Evolutionary conservation across 768 basidiomycete genomes (phyloP), one percentile per base, ranked within the genome.

Genomic region (Mycena polygramma): DNA sequence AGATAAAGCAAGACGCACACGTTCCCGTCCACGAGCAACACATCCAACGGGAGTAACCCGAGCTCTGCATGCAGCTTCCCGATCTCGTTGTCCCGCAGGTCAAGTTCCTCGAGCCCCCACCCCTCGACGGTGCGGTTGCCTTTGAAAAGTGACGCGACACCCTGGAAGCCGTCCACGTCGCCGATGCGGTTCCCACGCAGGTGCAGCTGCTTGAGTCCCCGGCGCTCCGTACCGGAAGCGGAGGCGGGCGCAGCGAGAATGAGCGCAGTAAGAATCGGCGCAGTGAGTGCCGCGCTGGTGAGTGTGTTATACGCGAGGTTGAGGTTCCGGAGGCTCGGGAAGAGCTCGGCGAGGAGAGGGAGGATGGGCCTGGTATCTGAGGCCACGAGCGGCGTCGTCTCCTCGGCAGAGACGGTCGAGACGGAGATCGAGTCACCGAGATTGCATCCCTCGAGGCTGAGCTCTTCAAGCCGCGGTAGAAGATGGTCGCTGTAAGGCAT

Each of bases 21-120:
- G 30, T 96, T 96, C 20, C 94, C 94, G 75, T 95, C 94, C 43
- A 96, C 94, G 73, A 94, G 79, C 68, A 96, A 89, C 10, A 94
- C 90, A 59, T 95, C 94, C 74, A 95, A 78, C 19, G 94, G 91
- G 61, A 95, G 77, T 67, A 94, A 77, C 35, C 94, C 94, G 55
- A 95, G 79, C 76, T 91, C 90, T 9, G 92, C 81, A 0, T 89
- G 90, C 39, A 95, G 78, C 79, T 87, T 90, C 8, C 85, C 85
- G 64, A 96, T 88, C 75, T 93, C 92, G 72, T 95, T 95, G 75
- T 96, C 93, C 72, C 94, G 81, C 75, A 96, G 71, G 80, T 96
- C 94, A 36, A 96, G 79, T 76, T 95, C 94, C 75, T 95, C 94
- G 51, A 95, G 82, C 75, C 88, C 91, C 93, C 93, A 95, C 65